A percentile compares a stretch with the other conserved stretches of the same genome.
Evolutionary conservation across 805 yeast species (phyloP).

Genomic region (Wickerhamomyces mucosus): DNA sequence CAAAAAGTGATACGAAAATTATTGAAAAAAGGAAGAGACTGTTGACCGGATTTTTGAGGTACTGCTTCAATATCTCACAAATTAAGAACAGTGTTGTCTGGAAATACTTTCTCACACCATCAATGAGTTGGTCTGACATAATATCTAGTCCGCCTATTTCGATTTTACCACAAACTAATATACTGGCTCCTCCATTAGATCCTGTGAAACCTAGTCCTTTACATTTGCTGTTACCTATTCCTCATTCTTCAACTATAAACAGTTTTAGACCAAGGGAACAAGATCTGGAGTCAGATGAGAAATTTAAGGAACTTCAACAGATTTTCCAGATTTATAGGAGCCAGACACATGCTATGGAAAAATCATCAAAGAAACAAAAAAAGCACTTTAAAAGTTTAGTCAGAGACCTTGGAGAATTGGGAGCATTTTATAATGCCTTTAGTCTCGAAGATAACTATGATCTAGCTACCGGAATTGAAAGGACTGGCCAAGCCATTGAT

Average conservation of each 20-base stretch:
- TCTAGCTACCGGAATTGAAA: conserved; percentile 58
- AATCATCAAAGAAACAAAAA: conserved; percentile 18
- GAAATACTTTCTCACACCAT: conserved; percentile 76
- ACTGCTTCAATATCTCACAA: conserved; percentile 52
- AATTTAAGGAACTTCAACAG: conserved; percentile 20
- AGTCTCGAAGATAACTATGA: conserved; percentile 34
- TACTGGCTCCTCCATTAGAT: conserved; percentile 52
- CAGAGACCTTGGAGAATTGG: conserved; percentile 64
- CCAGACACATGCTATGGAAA: conserved; percentile 14
- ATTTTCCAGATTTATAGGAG: conserved; percentile 15
- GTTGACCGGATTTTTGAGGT: conserved; percentile 66
- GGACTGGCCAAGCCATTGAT: conserved; percentile 81
- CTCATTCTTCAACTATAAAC: conserved; percentile 30
- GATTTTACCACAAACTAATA: conserved; percentile 39
- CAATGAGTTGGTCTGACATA: conserved; percentile 76
- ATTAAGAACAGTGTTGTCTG: conserved; percentile 55
- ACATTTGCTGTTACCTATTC: conserved; percentile 55
- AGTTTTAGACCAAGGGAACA: conserved; percentile 17
- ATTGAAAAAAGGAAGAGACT: conserved; percentile 68
- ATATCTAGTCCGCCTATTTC: conserved; percentile 45
- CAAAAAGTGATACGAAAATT: conserved; percentile 32
- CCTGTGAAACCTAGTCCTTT: conserved; percentile 49
- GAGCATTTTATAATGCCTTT: conserved; percentile 57
- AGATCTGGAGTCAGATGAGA: conserved; percentile 8
- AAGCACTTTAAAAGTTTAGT: conserved; percentile 44